These are phyloP conservation scores for Lathyrus tuberosus DNA, from an alignment of 306 rosid species.

Conservation along the genomic window DNA sequence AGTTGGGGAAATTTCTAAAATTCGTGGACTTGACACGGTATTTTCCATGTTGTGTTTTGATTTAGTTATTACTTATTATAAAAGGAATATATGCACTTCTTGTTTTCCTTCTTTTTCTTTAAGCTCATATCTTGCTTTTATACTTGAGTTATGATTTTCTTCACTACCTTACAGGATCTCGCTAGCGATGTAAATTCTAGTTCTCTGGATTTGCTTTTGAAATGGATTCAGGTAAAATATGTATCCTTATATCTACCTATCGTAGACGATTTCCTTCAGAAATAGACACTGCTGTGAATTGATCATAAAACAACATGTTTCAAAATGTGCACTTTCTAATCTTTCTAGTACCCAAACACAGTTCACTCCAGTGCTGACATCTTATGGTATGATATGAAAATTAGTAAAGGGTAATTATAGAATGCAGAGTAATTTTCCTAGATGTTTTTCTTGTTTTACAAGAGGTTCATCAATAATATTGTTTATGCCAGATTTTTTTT, in stretches of 20 bases:
- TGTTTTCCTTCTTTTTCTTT: constrained; percentile 15
- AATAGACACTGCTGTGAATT: constrained; percentile 1
- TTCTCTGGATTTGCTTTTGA: constrained; percentile 73
- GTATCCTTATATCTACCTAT: constrained; percentile 10
- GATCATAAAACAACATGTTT: too few species aligned
- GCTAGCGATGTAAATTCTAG: constrained; percentile 46
- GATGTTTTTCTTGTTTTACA: neutral
- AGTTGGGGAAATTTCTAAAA: constrained; percentile 70
- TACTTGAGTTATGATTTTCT: constrained; percentile 25
- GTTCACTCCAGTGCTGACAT: neutral
- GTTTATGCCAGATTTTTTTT: constrained; percentile 1
- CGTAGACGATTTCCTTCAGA: constrained; percentile 1
- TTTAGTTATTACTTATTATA: neutral
- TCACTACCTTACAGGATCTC: constrained; percentile 53
- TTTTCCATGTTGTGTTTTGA: constrained; percentile 28
- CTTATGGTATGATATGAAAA: neutral
- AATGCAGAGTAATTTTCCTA: constrained; percentile 15
- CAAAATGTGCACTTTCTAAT: too few species aligned
- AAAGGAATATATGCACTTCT: neutral
- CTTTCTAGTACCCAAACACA: constrained; percentile 4
- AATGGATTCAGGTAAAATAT: constrained; percentile 81
- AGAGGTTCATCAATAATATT: neutral
- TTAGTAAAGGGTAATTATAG: neutral
- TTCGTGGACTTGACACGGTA: constrained; percentile 65
- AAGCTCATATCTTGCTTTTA: constrained; percentile 11